Percentiles rank a stretch among this genome's conserved stretches.
Conservation (phyloP, 768 basidiomycete species). For the Megacollybia marginata region DNA sequence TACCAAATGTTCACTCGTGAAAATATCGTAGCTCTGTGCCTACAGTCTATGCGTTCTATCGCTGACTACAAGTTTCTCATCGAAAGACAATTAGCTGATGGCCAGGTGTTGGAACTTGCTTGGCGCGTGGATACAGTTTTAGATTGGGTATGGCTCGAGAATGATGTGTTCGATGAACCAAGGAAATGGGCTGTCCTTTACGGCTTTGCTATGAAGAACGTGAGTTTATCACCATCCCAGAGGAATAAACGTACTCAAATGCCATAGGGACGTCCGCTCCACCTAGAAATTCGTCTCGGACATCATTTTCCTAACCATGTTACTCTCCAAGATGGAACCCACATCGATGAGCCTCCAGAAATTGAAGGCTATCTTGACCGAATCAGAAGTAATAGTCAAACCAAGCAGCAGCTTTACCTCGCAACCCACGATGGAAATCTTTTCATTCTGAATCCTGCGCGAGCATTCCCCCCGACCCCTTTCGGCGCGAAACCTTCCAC, state of each 20-base stretch:
- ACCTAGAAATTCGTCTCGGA: slow-evolving; percentile 69
- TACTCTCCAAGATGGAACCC: slow-evolving; percentile 36
- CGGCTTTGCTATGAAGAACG: slow-evolving; percentile 70
- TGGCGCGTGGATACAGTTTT: slow-evolving; percentile 71
- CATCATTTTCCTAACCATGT: slow-evolving; percentile 54
- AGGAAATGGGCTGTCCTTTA: slow-evolving; percentile 71
- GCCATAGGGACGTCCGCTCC: slow-evolving; percentile 25
- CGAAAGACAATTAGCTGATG: slow-evolving; percentile 42
- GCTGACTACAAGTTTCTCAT: slow-evolving; percentile 59
- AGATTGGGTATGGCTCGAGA: slow-evolving; percentile 83
- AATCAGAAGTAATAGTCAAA: slow-evolving; percentile 50
- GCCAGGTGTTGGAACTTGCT: slow-evolving; percentile 60
- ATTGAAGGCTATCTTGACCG: slow-evolving; percentile 85
- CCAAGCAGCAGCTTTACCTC: slow-evolving; percentile 59
- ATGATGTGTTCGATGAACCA: slow-evolving; percentile 50
- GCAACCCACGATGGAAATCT: slow-evolving; percentile 66
- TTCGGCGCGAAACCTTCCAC: slow-evolving; percentile 42
- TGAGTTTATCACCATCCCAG: slow-evolving; percentile 21
- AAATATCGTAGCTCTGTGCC: slow-evolving; percentile 59
- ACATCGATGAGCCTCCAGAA: slow-evolving; percentile 66
- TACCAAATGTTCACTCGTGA: slow-evolving; percentile 48
- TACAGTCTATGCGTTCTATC: slow-evolving; percentile 44
- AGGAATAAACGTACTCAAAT: background rate
- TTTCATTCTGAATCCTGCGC: slow-evolving; percentile 45
- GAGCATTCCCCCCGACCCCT: slow-evolving; percentile 64